These are phyloP conservation scores for Pavlovales sp. DNA, from an alignment of 208 protist genomes.

Conservation along the genomic window DNA sequence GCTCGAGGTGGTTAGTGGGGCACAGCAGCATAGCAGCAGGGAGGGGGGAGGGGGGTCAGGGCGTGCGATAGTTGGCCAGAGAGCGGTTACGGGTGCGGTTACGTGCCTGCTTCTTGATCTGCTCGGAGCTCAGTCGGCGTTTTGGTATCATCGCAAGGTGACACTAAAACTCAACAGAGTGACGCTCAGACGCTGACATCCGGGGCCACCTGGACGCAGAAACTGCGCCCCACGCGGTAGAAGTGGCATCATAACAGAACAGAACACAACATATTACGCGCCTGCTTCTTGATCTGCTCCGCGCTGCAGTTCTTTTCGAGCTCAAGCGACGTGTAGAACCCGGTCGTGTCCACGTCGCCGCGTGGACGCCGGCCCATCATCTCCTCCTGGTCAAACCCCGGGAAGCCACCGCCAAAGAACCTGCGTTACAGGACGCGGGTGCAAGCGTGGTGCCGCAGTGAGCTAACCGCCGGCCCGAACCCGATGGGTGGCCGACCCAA, in stretches of 20 bases:
- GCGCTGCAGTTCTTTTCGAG: slow-evolving; percentile 40
- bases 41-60: not conserved
- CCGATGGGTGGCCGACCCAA: no score
- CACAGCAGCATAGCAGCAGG: not conserved
- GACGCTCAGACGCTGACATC: no score
- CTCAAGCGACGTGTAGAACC: slow-evolving; percentile 51
- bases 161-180: no score
- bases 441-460: not conserved
- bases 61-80: not conserved
- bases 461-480: no score
- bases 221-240: no score
- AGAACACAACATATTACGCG: no score
- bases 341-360: slow-evolving; percentile 23
- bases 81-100: not conserved
- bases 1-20: slow-evolving; percentile 61
- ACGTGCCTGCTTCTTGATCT: no score
- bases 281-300: not conserved
- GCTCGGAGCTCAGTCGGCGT: no score
- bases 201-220: no score
- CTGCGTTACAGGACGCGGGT: not conserved
- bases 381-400: slow-evolving; percentile 18
- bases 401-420: slow-evolving; percentile 29
- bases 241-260: no score
- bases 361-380: slow-evolving; percentile 5
- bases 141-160: no score